phyloP scores from a whole-genome alignment of 108 stramenopile genomes.

The Epithemia pelagica region DNA sequence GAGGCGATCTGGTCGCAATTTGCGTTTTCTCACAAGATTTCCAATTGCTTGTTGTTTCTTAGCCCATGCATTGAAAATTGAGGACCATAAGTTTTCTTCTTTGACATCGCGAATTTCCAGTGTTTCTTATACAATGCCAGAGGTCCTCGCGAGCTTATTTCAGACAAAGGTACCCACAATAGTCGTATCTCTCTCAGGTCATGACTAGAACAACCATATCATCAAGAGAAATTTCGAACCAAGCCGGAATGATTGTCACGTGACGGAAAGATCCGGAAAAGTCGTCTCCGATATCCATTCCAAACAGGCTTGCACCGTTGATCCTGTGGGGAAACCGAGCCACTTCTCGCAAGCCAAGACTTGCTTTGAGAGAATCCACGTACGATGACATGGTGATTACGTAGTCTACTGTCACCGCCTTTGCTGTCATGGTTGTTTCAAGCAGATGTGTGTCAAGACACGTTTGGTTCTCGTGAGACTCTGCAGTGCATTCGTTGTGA shows the following conservation, averaged over 20 bases:
- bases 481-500: neutral
- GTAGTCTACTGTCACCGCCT: conserved; percentile 16
- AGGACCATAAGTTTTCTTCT: too few species aligned
- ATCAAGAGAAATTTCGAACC: neutral
- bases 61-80: too few species aligned
- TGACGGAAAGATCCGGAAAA: neutral
- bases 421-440: too few species aligned
- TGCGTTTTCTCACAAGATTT: too few species aligned
- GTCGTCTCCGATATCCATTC: neutral
- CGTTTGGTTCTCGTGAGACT: neutral
- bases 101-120: too few species aligned
- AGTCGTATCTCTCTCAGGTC: too few species aligned
- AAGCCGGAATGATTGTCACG: neutral
- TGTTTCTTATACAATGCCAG: too few species aligned
- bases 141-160: too few species aligned
- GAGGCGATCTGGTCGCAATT: too few species aligned
- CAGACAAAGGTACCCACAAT: too few species aligned
- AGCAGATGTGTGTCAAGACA: too few species aligned
- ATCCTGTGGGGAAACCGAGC: conserved; percentile 10
- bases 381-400: conserved; percentile 5
- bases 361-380: neutral
- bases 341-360: neutral
- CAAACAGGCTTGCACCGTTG: conserved; percentile 7
- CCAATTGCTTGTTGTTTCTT: too few species aligned
- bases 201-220: neutral